Base-by-base conservation (phyloP, 257 asterid species). In the Jacaranda mimosifolia region DNA sequence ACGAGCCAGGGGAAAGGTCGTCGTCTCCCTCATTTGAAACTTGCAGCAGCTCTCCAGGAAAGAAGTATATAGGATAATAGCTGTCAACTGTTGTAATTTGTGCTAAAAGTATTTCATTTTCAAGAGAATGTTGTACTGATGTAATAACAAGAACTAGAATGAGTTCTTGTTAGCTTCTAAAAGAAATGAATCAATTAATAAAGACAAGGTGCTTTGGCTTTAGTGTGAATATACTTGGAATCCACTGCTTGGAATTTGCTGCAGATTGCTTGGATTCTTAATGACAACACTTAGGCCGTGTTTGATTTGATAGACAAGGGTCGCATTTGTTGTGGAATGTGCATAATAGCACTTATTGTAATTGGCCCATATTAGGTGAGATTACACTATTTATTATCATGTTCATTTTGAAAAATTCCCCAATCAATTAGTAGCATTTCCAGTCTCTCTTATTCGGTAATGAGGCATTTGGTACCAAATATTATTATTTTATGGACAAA, bases 1-100 rank as follows among this genome's bases (percentile, higher is more conserved):
- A 40, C 81, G 97, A 65, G 94, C 93, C 9, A 80, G 86, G 76
- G 97, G 94, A 10, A 89, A 89, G 43, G 85, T 89, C 12, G 89
- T 89, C 70, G 76, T 91, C n/a, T 15, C 62, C 13, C 7, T 52
- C 7, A 3, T 4, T 64, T 45, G 32, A 26, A 26, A 26, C 2
- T 26, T 26, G 32, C 3, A 17, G 70, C 39, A 55, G 43, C 74
- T 19, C 58, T 38, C 26, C 11, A 55, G 73, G 73, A 64, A 8
- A 63, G 64, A 43, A 52, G 6, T 5, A 18, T 10, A 64, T 17
- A 49, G 52, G 11, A 53, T 39, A 64, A 14, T 64, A 42, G 71
- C 9, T 1, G 13, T 18, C 63, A 19, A n/a, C 46, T 42, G 9
- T 42, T 42, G 9, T 42, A 8, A 42, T 42, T 42, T 42, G 46